Conservation (phyloP, 2,329 filamentous ascomycete species). For the Penicillium paneum region DNA sequence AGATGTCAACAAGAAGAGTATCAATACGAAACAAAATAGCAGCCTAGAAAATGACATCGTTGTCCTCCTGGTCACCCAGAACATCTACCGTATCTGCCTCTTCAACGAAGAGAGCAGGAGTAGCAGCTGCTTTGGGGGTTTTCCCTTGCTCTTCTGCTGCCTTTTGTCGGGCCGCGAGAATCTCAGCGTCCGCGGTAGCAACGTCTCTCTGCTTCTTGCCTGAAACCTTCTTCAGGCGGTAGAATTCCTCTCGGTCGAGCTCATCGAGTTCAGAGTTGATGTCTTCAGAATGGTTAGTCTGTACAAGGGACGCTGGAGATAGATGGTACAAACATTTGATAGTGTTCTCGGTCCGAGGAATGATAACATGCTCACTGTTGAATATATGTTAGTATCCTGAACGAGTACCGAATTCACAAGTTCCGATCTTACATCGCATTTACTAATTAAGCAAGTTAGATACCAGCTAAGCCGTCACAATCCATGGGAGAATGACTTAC, state of each 20-base stretch:
- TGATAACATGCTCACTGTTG: conserved; percentile 66
- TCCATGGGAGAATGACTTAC: conserved; percentile 46
- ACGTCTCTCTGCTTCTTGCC: conserved; percentile 78
- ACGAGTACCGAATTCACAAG: background rate
- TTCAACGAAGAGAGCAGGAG: conserved; percentile 39
- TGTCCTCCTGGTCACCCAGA: conserved; percentile 71
- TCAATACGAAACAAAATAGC: conserved; percentile 20
- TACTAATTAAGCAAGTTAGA: conserved; percentile 52
- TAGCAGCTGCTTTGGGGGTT: conserved; percentile 36
- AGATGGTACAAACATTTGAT: conserved; percentile 70
- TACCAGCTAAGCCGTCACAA: background rate
- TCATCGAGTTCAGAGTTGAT: conserved; percentile 99
- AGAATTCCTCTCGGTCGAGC: conserved; percentile 96
- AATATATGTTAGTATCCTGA: conserved; percentile 14
- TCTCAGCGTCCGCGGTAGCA: conserved; percentile 68
- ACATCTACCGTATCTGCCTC: conserved; percentile 58
- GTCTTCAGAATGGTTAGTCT: conserved; percentile 50
- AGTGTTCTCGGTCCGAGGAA: conserved; percentile 97
- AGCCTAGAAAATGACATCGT: conserved; percentile 77
- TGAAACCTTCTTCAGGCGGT: conserved; percentile 91
- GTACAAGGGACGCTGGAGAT: background rate
- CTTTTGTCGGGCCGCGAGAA: conserved; percentile 55
- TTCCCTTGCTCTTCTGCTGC: conserved; percentile 56
- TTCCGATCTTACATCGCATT: conserved; percentile 74
- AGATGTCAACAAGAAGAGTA: conserved; percentile 13